Conservation (phyloP, 1,284 basidiomycete genomes). For the Cutaneotrichosporon dermatis region DNA sequence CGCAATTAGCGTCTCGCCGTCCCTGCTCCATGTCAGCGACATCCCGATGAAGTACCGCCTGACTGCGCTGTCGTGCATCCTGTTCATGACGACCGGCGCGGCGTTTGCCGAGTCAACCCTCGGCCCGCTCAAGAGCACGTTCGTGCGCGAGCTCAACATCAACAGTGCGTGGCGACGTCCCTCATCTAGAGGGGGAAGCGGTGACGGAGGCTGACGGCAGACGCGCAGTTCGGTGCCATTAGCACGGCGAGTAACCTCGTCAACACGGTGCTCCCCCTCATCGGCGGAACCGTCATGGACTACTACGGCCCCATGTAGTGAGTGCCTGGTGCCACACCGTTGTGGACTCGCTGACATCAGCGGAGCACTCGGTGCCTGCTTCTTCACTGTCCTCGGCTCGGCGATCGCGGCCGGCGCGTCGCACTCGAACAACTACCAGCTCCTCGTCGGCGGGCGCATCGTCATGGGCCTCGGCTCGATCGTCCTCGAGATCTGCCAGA, state of each 20-base stretch:
- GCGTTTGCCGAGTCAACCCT: constrained; percentile 32
- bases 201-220: constrained; percentile 13
- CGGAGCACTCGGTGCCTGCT: constrained; percentile 7
- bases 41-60: constrained; percentile 14
- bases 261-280: constrained; percentile 50
- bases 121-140: constrained; percentile 45
- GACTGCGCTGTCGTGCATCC: constrained; percentile 32
- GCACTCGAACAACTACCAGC: constrained; percentile 29
- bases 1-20: too few relatives aligned
- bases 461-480: constrained; percentile 37
- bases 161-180: constrained; percentile 21
- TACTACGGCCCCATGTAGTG: constrained; percentile 42
- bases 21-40: constrained; percentile 2
- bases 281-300: constrained; percentile 51
- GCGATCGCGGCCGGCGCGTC: constrained; percentile 26
- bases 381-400: constrained; percentile 32
- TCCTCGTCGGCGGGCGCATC: constrained; percentile 30
- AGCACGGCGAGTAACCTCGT: constrained; percentile 45
- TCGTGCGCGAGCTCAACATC: constrained; percentile 39
- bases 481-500: constrained; percentile 29
- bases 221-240: constrained; percentile 48
- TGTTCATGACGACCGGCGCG: constrained; percentile 38
- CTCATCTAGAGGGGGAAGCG: too few relatives aligned
- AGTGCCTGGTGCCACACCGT: constrained; percentile 9
- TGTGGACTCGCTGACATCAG: background rate